Conservation (phyloP, 116 monocot genomes). For the Posidonia oceanica region DNA sequence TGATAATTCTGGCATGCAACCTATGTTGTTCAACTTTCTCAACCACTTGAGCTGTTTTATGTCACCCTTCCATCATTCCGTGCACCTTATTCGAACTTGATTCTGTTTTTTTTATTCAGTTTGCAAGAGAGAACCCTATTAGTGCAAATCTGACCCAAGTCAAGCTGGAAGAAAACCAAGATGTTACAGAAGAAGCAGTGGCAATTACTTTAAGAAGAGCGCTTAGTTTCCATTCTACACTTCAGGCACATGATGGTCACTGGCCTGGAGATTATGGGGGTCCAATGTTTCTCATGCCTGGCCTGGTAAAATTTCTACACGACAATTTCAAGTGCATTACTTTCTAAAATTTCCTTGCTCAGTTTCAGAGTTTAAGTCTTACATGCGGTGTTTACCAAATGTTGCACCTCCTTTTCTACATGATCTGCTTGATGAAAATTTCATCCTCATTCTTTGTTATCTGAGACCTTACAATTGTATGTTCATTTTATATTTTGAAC, state of each 20-base stretch:
- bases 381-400: too few species aligned
- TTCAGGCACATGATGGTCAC: constrained; percentile 87
- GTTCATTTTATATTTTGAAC: not conserved
- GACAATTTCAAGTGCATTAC: not conserved
- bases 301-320: constrained; percentile 39
- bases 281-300: constrained; percentile 74
- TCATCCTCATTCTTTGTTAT: too few species aligned
- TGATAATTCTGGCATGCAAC: too few species aligned
- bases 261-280: constrained; percentile 94
- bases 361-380: not conserved
- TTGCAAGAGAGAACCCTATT: constrained; percentile 58
- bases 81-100: not conserved
- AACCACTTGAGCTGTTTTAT: too few species aligned
- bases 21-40: too few species aligned
- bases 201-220: constrained; percentile 42
- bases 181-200: constrained; percentile 47
- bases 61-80: too few species aligned
- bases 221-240: constrained; percentile 37
- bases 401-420: too few species aligned
- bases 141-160: constrained; percentile 23
- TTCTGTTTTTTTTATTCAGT: constrained; percentile 22
- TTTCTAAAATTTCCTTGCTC: not conserved
- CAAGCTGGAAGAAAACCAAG: constrained; percentile 34
- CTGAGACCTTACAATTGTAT: not conserved
- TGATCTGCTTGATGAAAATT: too few species aligned